Percentiles rank a stretch among this genome's conserved stretches.
Conservation (phyloP, 2,329 filamentous ascomycete genomes). For the Ophidiomyces ophidiicola region DNA sequence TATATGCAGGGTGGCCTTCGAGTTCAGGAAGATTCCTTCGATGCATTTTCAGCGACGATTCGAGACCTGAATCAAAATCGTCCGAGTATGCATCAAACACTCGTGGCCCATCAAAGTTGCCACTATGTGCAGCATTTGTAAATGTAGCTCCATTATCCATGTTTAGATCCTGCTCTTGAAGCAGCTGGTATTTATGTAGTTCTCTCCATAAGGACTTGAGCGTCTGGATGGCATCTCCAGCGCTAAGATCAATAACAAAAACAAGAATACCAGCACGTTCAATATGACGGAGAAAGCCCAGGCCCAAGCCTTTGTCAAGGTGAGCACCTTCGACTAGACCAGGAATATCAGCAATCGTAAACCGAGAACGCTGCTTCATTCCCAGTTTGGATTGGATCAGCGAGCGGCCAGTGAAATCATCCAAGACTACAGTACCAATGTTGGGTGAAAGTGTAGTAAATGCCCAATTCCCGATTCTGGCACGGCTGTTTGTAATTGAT, state of each 20-base stretch:
- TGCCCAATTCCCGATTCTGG: constrained; percentile 85
- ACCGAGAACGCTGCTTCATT: constrained; percentile 55
- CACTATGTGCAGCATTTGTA: not conserved
- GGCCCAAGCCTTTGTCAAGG: constrained; percentile 76
- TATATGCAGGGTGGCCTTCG: constrained; percentile 58
- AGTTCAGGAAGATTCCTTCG: constrained; percentile 12
- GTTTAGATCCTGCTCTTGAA: constrained; percentile 58
- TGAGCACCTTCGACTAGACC: constrained; percentile 87
- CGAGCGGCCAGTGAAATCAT: constrained; percentile 70
- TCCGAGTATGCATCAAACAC: constrained; percentile 11
- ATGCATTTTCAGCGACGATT: not conserved
- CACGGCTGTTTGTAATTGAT: constrained; percentile 74
- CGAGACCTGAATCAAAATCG: constrained; percentile 4
- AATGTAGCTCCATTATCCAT: constrained; percentile 19
- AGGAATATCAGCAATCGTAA: constrained; percentile 92
- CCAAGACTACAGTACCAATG: constrained; percentile 88
- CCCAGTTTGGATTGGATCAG: constrained; percentile 36
- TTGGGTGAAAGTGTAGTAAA: constrained; percentile 94
- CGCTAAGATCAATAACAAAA: constrained; percentile 78
- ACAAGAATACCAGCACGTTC: constrained; percentile 86
- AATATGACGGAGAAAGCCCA: constrained; percentile 86
- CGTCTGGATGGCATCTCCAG: constrained; percentile 64
- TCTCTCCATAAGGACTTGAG: constrained; percentile 80
- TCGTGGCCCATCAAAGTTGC: constrained; percentile 11
- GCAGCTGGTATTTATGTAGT: constrained; percentile 73